Base-by-base conservation (phyloP, 805 yeast species). In the Metschnikowia cerradonensis region DNA sequence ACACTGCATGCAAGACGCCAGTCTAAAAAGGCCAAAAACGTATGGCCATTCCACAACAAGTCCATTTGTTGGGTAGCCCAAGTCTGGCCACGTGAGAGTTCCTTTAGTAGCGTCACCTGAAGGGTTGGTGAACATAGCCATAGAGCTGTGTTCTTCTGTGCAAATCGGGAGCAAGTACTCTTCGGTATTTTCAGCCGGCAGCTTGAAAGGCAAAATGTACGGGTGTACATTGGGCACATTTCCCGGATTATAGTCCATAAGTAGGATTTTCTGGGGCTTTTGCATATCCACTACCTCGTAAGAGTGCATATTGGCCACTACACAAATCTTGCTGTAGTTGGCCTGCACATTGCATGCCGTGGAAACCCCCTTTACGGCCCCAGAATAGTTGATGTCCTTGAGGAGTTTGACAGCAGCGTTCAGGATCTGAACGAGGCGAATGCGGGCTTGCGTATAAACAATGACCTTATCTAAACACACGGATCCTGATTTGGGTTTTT, bases 61-160 rank as follows among this genome's bases (percentile, higher is more conserved):
- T 1, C 75, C 73, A 13, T 63, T 60, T 0, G 60, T 54, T 5
- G 77, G 76, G 43, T 68, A 70, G 3, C 76, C 76, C 4, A 53
- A 46, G 14, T 60, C 66, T 0, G 63, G 50, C 75, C 77, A 72
- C 8, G 71, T 58, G 17, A 74, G 52, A 2, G 77, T 74, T 3
- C 77, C 77, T 50, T 77, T 55, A 1, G 75, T 71, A 2, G 68
- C 76, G 48, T 73, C 75, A 1, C 77, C 78, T 14, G 53, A 42
- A 0, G 67, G 57, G 49, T 72, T 66, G 23, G 71, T 64, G 50
- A 74, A 71, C 77, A 73, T 72, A 7, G 73, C 73, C 55, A 73
- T 66, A 1, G 76, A 65, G 1, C 70, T 65, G 6, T 53, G 36
- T 5, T 59, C 56, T 37, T 68, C 76, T 1, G 76, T 62, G 47